Evolutionary conservation across 306 rosid species (phyloP).

Genomic region (Quercus robur): DNA sequence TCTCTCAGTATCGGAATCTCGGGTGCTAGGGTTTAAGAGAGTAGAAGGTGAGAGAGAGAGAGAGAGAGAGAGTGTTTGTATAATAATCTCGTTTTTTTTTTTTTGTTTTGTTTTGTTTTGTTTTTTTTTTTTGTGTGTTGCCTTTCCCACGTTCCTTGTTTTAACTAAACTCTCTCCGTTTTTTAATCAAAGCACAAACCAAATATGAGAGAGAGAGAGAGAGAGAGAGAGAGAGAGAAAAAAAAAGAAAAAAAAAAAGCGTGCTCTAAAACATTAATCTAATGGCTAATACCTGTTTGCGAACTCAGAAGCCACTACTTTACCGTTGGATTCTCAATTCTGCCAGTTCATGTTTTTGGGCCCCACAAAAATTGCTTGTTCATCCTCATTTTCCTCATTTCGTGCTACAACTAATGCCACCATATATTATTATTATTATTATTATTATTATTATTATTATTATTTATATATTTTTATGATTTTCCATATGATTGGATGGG

Average conservation of each 20-base stretch:
- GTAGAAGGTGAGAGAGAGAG: background rate
- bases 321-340: no score
- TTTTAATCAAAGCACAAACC: background rate
- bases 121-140: background rate
- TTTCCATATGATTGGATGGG: no score
- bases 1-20: background rate
- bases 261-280: background rate
- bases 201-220: background rate
- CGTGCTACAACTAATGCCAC: no score
- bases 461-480: no score
- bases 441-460: no score
- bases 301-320: background rate
- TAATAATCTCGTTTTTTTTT: no score
- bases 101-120: no score
- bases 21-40: constrained; percentile 42
- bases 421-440: no score
- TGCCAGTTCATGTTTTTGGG: no score
- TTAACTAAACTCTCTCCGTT: constrained; percentile 36
- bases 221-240: background rate
- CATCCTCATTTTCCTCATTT: no score
- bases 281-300: background rate
- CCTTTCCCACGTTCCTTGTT: constrained; percentile 14
- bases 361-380: no score
- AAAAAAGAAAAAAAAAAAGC: background rate
- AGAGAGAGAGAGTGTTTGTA: no score